phyloP scores from a whole-genome alignment of 192 early-diverging fungal genomes.

The Coemansia sp. region DNA sequence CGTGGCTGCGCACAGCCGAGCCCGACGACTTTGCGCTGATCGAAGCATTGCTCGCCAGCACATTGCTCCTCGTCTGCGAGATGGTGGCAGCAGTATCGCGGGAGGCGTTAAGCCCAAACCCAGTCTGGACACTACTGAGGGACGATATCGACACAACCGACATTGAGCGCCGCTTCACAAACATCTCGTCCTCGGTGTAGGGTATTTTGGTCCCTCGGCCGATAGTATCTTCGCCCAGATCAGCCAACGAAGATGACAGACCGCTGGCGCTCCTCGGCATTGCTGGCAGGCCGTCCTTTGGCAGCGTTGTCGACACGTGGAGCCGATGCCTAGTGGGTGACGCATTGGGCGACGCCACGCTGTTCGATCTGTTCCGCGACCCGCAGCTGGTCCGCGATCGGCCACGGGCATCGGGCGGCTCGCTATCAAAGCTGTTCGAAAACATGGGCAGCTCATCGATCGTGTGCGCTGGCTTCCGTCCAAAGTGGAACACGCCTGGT shows the following conservation, averaged over 20 bases:
- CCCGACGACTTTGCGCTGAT: neutral
- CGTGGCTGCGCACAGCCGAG: neutral
- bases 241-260: constrained; percentile 12
- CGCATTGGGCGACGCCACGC: constrained; percentile 5
- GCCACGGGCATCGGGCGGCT: constrained; percentile 3
- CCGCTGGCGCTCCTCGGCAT: constrained; percentile 1
- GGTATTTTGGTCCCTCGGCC: constrained; percentile 1
- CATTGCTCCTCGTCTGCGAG: too few species aligned
- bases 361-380: constrained; percentile 8
- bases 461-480: constrained; percentile 15
- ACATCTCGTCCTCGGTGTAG: constrained; percentile 11
- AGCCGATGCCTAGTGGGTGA: constrained; percentile 12
- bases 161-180: constrained; percentile 37
- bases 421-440: constrained; percentile 12
- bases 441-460: constrained; percentile 37
- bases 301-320: neutral
- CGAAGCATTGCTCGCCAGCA: neutral
- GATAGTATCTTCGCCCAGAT: neutral
- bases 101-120: too few species aligned
- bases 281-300: constrained; percentile 1
- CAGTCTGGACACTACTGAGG: neutral
- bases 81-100: too few species aligned
- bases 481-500: neutral
- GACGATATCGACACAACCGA: constrained; percentile 31
- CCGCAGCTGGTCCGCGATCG: constrained; percentile 27